Conservation (phyloP, 805 yeast genomes). For the Maudiozyma saulgeensis region DNA sequence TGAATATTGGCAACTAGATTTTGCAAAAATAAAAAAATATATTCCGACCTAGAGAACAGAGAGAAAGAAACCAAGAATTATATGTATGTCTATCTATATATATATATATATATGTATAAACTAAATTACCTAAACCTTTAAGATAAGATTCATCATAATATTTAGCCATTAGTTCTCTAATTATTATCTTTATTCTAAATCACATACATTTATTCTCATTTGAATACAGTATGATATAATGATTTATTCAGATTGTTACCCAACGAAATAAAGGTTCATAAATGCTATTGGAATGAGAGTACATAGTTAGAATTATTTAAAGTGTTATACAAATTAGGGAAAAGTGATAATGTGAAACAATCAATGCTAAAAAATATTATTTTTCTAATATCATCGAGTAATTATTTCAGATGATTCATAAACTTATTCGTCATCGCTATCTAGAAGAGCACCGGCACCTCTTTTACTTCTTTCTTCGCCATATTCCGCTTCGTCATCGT, state of each 20-base stretch:
- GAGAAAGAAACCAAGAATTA: neutral
- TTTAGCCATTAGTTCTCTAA: neutral
- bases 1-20: neutral
- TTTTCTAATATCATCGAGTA: neutral
- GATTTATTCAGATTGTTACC: no score
- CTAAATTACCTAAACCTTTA: neutral
- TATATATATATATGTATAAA: neutral
- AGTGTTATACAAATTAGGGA: no score
- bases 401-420: neutral
- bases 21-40: neutral
- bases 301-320: no score
- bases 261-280: no score
- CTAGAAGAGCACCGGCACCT: constrained; percentile 14
- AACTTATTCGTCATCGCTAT: constrained; percentile 15
- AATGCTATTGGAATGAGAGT: no score
- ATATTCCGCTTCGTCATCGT: constrained; percentile 11
- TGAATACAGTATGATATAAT: no score
- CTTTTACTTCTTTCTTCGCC: constrained; percentile 17
- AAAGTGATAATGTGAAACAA: no score
- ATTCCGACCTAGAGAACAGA: neutral
- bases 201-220: no score
- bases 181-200: no score
- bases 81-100: neutral
- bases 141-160: constrained; percentile 1
- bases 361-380: neutral